Base-by-base conservation (phyloP, 768 basidiomycete species). In the Suillus discolor region DNA sequence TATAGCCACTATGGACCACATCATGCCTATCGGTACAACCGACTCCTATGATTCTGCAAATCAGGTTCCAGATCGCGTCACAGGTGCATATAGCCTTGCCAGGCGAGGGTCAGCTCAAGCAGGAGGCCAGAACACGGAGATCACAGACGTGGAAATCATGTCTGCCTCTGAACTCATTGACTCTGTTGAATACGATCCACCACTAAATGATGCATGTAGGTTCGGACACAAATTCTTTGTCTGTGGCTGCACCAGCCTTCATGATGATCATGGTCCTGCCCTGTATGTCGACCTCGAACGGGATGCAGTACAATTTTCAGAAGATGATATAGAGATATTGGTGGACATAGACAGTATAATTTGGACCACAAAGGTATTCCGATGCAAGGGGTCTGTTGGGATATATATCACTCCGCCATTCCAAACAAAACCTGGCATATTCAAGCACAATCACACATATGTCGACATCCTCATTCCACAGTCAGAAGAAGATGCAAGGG, bases 91-190 rank as follows among this genome's bases (percentile, higher is more conserved):
- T n/a, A 47, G 45, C n/a, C 45, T 47, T 2, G 5, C 2, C 2
- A 5, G 45, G 12, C n/a, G 0, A 6, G 45, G 45, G 2, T 12
- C 45, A 12, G 0, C 5, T 2, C 0, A 6, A 3, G n/a, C 2
- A 28, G 3, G 2, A 12, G n/a, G 45, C 5, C 45, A 47, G 4
- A 5, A 13, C 4, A 23, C 12, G 5, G 2, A 12, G 4, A 12
- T 47, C 2, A 47, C n/a, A 47, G 45, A 47, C 6, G 45, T 47
- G 0, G 45, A 47, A 47, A 47, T 47, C 0, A 0, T 47, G 1
- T 47, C 45, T 23, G 45, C 45, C 0, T 12, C 45, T 23, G n/a
- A 23, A 23, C n/a, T 47, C 1, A 23, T 47, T 12, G 2, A 47
- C 9, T 47, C 5, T 13, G 45, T n/a, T 0, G 4, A 47, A 4